Evolutionary conservation across 257 asterid genomes (phyloP), one percentile per base, ranked within the genome.

Genomic region (Linderniella brevidens): DNA sequence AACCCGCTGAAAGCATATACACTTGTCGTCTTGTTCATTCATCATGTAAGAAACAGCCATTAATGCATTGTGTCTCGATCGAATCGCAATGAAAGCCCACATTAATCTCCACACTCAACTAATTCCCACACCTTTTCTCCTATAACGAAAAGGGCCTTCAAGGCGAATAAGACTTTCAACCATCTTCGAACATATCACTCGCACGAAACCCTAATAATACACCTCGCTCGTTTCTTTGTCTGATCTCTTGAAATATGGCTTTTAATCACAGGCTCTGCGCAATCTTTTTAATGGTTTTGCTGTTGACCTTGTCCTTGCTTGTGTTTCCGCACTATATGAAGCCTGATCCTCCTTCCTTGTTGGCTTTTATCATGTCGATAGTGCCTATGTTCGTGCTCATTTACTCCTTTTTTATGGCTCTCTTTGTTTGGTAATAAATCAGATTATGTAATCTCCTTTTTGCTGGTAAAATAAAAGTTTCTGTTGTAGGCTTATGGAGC

Each of bases 281-380:
- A 0, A 53, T 46, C 35, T 29, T 67, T 11, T n/a, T 50, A 50
- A 62, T 67, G 68, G 19, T 57, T 32, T 13, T 62, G 9, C 46
- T 67, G 8, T 13, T 54, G 0, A 35, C 50, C 36, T 19, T 58
- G 53, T 52, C 63, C 16, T 0, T 62, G 11, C 59, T 54, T 11
- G 9, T 50, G 2, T 62, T 62, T n/a, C 73, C 73, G 15, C 46
- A 58, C 3, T 67, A 53, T 53, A 58, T 67, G 73, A 45, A 62
- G 58, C 64, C 61, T 1, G 68, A 67, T 1, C 73, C 73, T 19
- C 68, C 73, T 0, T 32, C 48, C 39, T 49, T 52, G 0, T 6
- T 62, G 15, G 73, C 73, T 19, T 0, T 61, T 13, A 13, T 50
- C 10, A 1, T 67, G 9, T 51, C 68, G 0, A 12, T 54, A 3